Conservation (phyloP, 495 filamentous ascomycete species). For the Xeromyces bisporus region DNA sequence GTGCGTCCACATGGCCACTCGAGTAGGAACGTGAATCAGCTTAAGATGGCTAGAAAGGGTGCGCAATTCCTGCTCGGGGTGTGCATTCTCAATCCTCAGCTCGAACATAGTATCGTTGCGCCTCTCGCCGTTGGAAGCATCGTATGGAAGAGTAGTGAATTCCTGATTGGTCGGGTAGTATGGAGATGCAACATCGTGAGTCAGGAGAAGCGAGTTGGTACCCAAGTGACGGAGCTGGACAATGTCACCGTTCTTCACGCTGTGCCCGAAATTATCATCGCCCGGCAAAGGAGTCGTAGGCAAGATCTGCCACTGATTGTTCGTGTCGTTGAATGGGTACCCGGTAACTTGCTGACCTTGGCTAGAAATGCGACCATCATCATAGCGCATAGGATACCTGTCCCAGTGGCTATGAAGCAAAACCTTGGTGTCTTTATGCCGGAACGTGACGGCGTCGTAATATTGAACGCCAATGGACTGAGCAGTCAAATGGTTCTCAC, state of each 20-base stretch:
- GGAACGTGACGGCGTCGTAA: conserved; percentile 72
- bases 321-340: conserved; percentile 95
- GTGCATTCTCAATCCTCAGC: conserved; percentile 74
- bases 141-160: conserved; percentile 67
- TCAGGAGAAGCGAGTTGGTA: conserved; percentile 73
- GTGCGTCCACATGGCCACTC: conserved; percentile 98
- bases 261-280: conserved; percentile 34
- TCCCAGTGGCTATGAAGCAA: conserved; percentile 89
- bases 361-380: conserved; percentile 92
- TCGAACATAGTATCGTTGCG: conserved; percentile 89
- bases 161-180: conserved; percentile 97
- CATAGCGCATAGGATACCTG: conserved; percentile 81
- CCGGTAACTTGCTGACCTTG: conserved; percentile 97
- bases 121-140: conserved; percentile 58
- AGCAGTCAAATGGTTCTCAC: conserved; percentile 79
- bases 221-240: conserved; percentile 76
- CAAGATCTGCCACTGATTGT: conserved; percentile 94
- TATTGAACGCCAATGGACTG: conserved; percentile 77
- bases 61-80: conserved; percentile 68
- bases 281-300: conserved; percentile 40
- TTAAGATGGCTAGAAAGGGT: conserved; percentile 86
- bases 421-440: conserved; percentile 93
- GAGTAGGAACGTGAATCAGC: conserved; percentile 78
- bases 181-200: conserved; percentile 97
- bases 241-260: conserved; percentile 70